Base-by-base conservation (phyloP, 495 filamentous ascomycete species). In the Aspergillus nanangensis region DNA sequence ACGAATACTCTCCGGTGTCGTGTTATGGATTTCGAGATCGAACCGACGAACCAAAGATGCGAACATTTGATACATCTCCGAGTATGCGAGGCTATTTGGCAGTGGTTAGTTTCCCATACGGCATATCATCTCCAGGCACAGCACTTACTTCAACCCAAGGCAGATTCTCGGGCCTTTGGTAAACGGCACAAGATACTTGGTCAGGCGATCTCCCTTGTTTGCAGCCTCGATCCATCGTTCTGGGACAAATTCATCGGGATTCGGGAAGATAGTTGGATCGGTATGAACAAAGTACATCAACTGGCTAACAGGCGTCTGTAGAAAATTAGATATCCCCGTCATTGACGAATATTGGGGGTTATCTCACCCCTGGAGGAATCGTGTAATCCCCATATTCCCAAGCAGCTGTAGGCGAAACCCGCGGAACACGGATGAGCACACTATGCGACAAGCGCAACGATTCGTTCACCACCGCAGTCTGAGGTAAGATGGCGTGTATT, bases 391-490 rank as follows among this genome's bases (percentile, higher is more conserved):
- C 47, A 49, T 72, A 80, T 11, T 57, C 23, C 17, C 80, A 48
- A n/a, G 55, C 54, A 14, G 67, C 58, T 13, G 48, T 50, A 0
- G 71, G 73, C 14, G 69, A 62, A 0, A 74, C 53, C 3, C 76
- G 63, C 9, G 69, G 56, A 3, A 73, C 53, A 4, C 75, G 66
- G 19, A 60, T 54, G 5, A 56, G 60, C 38, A 71, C 53, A 10
- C 72, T 68, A 47, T 70, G 66, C 7, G 58, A 62, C 2, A 78
- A 39, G 1, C 79, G 72, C 7, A 80, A 50, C 1, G 59, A 58
- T 57, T 82, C 80, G 20, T 60, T 54, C 11, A 81, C 59, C 0
- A 69, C 62, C 8, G 61, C 77, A 5, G 52, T 60, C 67, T n/a
- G n/a, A n/a, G n/a, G n/a, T 74, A 49, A 17, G 21, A 44, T 8